Percentiles rank a stretch among this genome's conserved stretches.
Conservation (phyloP, 768 basidiomycete genomes). For the Cyclocybe aegerita region DNA sequence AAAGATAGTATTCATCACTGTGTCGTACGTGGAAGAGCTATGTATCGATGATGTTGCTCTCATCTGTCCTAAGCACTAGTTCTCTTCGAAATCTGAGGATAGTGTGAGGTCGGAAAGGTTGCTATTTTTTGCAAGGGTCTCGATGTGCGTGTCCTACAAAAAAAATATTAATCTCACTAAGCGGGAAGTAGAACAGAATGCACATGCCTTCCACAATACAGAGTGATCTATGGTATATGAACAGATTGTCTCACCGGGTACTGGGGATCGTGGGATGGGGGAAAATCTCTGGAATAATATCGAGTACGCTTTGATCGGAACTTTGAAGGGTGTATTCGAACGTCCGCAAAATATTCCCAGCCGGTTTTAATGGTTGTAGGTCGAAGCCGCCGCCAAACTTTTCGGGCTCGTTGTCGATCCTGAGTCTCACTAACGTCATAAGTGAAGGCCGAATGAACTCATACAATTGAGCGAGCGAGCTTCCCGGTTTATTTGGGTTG, state of each 20-base stretch:
- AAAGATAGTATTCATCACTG: too few relatives aligned
- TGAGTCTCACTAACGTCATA: slow-evolving; percentile 4
- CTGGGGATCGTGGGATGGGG: neutral
- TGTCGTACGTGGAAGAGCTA: too few relatives aligned
- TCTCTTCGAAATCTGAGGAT: slow-evolving; percentile 10
- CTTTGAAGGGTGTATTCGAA: slow-evolving; percentile 4
- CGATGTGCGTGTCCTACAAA: slow-evolving; percentile 4
- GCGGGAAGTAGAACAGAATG: too few relatives aligned
- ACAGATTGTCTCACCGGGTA: neutral
- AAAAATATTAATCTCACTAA: neutral
- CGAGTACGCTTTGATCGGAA: slow-evolving; percentile 1
- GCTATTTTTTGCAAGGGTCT: neutral
- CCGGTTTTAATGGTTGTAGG: slow-evolving; percentile 1
- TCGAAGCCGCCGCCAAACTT: neutral
- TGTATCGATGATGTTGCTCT: too few relatives aligned
- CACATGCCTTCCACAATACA: slow-evolving; percentile 7
- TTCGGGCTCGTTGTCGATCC: neutral
- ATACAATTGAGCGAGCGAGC: neutral
- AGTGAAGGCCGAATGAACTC: slow-evolving; percentile 6
- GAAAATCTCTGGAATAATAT: slow-evolving; percentile 5
- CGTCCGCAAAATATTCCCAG: slow-evolving; percentile 1
- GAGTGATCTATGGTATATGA: neutral
- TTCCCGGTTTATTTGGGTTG: neutral
- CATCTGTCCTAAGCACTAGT: too few relatives aligned
- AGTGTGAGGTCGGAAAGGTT: slow-evolving; percentile 8